Base-by-base conservation (phyloP, 2,329 filamentous ascomycete species). In the Alternaria dauci region DNA sequence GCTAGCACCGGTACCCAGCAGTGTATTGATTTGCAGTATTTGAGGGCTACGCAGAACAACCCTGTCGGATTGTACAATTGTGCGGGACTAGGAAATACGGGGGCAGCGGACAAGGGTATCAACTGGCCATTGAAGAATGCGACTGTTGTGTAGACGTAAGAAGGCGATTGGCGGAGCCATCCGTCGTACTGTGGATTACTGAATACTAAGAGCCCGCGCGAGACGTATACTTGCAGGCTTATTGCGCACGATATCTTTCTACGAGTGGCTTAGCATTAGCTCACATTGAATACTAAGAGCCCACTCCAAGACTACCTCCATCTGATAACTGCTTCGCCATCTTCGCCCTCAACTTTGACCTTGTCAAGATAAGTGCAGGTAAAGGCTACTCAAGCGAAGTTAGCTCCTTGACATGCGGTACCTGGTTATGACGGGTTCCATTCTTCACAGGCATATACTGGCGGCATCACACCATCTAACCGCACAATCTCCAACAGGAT, bases 1-100 rank as follows among this genome's bases (percentile, higher is more conserved):
- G 55, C 55, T 26, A 46, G 48, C 26, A 52, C 14, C 8, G 59
- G 59, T 8, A 61, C 55, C 7, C 56, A 55, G 54, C 61, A 75
- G 52, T 76, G 74, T 56, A 59, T 76, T 14, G 73, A 76, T 61
- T 62, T 76, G 5, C 74, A 76, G 55, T 76, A 75, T 50, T 59
- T 76, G 52, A 55, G 62, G 7, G 74, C 74, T 8, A 71, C 66
- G 41, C 59, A 65, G 56, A 76, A 75, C 43, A 76, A 76, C 44
- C 72, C 74, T 5, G 73, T 76, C 1, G 74, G 73, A 1, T n/a
- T 76, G 52, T 76, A 76, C 51, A 60, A 61, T 23, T 76, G 74
- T 54, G 72, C 72, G 4, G 74, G 72, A 2, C 42, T 76, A 36
- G 67, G 66, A 1, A 76, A 76, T 38, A 66, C 64, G 1, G 74